phyloP scores from a whole-genome alignment of 2,329 filamentous ascomycete genomes.

The Pseudohalonectria lignicola region DNA sequence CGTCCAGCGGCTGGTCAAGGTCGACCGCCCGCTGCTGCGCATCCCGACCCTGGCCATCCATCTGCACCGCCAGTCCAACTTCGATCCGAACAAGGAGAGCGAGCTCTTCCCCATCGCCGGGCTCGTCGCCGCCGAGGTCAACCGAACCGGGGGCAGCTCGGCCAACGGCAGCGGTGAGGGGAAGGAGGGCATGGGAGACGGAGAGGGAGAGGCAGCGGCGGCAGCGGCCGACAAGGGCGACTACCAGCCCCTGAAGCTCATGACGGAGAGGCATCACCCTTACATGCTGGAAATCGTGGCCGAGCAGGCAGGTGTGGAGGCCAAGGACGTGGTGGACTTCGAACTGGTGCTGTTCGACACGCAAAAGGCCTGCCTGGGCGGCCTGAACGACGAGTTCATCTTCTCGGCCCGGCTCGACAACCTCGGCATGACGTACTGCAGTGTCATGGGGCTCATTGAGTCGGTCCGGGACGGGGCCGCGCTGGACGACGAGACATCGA shows the following conservation, averaged over 20 bases:
- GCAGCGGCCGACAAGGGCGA: conserved; percentile 32
- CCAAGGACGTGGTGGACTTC: conserved; percentile 76
- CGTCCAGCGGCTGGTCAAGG: conserved; percentile 75
- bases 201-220: conserved; percentile 20
- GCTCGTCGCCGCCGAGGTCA: conserved; percentile 77
- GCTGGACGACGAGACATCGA: conserved; percentile 57
- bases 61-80: conserved; percentile 74
- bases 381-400: conserved; percentile 86
- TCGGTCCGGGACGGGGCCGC: conserved; percentile 55
- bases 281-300: conserved; percentile 80
- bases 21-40: conserved; percentile 80
- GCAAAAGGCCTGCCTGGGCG: conserved; percentile 80
- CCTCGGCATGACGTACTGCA: conserved; percentile 91
- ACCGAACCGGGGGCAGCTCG: conserved; percentile 51
- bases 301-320: conserved; percentile 58
- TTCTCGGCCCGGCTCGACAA: conserved; percentile 96
- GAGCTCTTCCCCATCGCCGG: conserved; percentile 92
- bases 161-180: conserved; percentile 8
- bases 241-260: conserved; percentile 66
- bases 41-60: conserved; percentile 94
- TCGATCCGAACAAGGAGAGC: conserved; percentile 93
- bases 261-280: conserved; percentile 79
- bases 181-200: conserved; percentile 25
- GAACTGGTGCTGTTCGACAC: conserved; percentile 96
- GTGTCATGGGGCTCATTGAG: conserved; percentile 71